Evolutionary conservation across 192 early-diverging fungal species (phyloP), one percentile per base, ranked within the genome.

Genomic region (Dissophora globulifera): DNA sequence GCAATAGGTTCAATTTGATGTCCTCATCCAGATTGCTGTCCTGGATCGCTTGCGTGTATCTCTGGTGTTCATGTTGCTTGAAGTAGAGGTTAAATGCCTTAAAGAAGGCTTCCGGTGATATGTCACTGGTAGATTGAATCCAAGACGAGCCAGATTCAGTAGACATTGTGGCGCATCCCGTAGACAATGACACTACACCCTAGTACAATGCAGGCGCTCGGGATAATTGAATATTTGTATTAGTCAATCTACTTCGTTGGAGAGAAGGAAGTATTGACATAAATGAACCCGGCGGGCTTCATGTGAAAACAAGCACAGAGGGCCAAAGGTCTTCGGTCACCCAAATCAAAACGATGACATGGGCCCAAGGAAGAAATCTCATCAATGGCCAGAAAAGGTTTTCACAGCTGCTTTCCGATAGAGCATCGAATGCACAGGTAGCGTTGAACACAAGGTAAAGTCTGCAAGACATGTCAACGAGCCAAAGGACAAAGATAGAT

Each of bases 321-420:
- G 57, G 57, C 57, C 57, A 13, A 59, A 31, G 32, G 57, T 31
- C 57, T 59, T 31, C 47, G 57, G 42, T 20, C 47, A 59, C 29
- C 43, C 57, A 41, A 42, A 47, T 31, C 15, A 25, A 19, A 50
- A 5, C 13, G 6, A n/a, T 48, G 27, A 59, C 47, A 38, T 41
- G 29, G 57, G 43, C 26, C 42, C 57, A 59, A 31, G 57, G 57
- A 47, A 32, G 57, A 59, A 59, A 47, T 29, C 5, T 59, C 57
- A 59, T 59, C 57, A 47, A 59, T 59, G 20, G 57, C 26, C 57
- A 47, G 57, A 45, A 47, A 29, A 47, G 57, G 57, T 59, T 59
- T 59, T 59, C 57, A 59, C 57, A 47, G 43, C 41, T 41, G 43
- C 41, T 47, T 47, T 25, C 45, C n/a, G n/a, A 59, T 47, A 59